Evolutionary conservation across 768 basidiomycete species (phyloP), one percentile per base, ranked within the genome.

Genomic region (Serendipita sp.): DNA sequence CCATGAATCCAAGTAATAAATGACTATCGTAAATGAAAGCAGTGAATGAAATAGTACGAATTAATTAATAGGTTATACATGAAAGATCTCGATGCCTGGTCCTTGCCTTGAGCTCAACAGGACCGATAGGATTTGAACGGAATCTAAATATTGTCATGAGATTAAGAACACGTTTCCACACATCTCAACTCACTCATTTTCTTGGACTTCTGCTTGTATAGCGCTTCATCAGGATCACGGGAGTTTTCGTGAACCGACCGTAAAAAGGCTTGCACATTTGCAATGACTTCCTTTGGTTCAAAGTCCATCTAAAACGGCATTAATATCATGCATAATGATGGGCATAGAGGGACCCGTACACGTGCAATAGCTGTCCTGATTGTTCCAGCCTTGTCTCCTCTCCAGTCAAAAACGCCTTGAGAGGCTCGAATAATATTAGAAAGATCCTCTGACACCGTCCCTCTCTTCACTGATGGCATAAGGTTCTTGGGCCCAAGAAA

Each of bases 391-490:
- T 86, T 86, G 74, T 96, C 92, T 7, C 90, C 90, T 73, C 85
- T 90, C 92, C 95, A 99, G 70, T 97, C 93, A 50, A 85, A 83
- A 3, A 85, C 84, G 13, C 89, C 90, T 62, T 83, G 81, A 38
- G 95, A 79, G 56, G 82, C 81, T 67, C 82, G 79, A 63, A 99
- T 83, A 66, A 88, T 94, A 13, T 83, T 83, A 14, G 79, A 84
- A 43, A 97, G 78, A 64, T 97, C 90, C 58, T 92, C 88, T 1
- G 90, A 90, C 20, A 98, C 95, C 0, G 94, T 94, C 3, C 96
- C 96, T 63, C 93, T 81, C 71, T 93, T 84, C 65, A 87, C 90
- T 4, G 89, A 88, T 11, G 96, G 96, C 94, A 99, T 96, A 48
- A 98, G 75, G 62, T 95, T 95, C 61, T 90, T 82, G 43, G 92